Conservation (phyloP, 2,329 filamentous ascomycete species). For the Fusarium luffae region DNA sequence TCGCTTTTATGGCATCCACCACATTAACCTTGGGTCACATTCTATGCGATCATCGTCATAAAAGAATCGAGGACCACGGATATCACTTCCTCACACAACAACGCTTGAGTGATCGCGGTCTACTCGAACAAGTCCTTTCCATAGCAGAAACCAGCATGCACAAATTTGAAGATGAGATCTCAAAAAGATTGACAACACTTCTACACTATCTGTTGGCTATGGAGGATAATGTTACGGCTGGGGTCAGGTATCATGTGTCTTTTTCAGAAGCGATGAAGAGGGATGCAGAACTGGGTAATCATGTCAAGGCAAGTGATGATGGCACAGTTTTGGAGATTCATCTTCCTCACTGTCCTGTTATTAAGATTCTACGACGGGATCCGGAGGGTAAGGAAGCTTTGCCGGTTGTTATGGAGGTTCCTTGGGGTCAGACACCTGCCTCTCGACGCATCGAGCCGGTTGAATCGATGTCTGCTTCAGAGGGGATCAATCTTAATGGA, state of each 20-base stretch:
- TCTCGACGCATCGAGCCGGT: not conserved
- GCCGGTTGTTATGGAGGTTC: not conserved
- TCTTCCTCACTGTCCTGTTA: slow-evolving; percentile 57
- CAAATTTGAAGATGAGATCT: slow-evolving; percentile 53
- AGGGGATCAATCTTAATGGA: accelerated
- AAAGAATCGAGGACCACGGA: slow-evolving; percentile 7
- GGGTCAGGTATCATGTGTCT: slow-evolving; percentile 38
- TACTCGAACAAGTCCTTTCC: slow-evolving; percentile 52
- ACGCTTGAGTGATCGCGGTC: slow-evolving; percentile 54
- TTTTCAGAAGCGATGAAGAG: slow-evolving; percentile 30
- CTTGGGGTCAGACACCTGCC: not conserved
- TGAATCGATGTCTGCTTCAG: not conserved
- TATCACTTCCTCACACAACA: slow-evolving; percentile 54
- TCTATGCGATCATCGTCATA: slow-evolving; percentile 42
- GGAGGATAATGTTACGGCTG: slow-evolving; percentile 51
- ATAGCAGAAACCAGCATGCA: slow-evolving; percentile 51
- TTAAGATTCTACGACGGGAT: slow-evolving; percentile 47
- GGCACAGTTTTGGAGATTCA: slow-evolving; percentile 49
- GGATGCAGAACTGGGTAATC: slow-evolving; percentile 39
- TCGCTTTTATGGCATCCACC: slow-evolving; percentile 61
- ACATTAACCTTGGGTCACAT: slow-evolving; percentile 63
- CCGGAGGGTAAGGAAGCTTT: not conserved
- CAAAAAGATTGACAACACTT: slow-evolving; percentile 53
- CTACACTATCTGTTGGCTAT: slow-evolving; percentile 56
- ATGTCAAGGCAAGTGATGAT: slow-evolving; percentile 7